Evolutionary conservation across 1,284 basidiomycete genomes (phyloP).

Genomic region (Phellopilus nigrolimitatus): DNA sequence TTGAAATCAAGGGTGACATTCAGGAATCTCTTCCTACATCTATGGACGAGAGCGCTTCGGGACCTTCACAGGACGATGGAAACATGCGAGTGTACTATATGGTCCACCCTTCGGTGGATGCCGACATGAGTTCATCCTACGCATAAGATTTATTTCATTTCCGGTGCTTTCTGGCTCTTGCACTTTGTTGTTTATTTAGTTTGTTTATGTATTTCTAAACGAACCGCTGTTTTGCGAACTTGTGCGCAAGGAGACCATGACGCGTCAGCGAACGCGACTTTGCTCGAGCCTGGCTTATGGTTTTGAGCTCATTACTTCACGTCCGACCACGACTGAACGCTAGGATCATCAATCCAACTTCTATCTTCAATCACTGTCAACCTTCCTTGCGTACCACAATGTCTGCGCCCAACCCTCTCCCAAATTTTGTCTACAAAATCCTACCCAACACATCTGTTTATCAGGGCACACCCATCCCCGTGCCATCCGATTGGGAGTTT

Average conservation of each 20-base stretch:
- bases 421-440: constrained; percentile 21
- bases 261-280: no score
- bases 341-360: not conserved
- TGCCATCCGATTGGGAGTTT: constrained; percentile 18
- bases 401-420: constrained; percentile 14
- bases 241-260: no score
- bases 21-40: constrained; percentile 69
- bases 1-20: constrained; percentile 80
- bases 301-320: not conserved
- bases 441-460: constrained; percentile 18
- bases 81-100: constrained; percentile 72
- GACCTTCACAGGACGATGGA: constrained; percentile 46
- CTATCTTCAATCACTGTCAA: not conserved
- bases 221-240: not conserved
- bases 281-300: no score
- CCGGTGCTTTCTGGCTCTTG: not conserved
- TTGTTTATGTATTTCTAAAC: not conserved
- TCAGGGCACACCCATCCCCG: constrained; percentile 17
- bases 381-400: not conserved
- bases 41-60: constrained; percentile 43
- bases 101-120: constrained; percentile 78
- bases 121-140: constrained; percentile 44
- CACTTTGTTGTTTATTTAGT: not conserved
- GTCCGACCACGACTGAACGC: not conserved
- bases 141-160: constrained; percentile 6